A percentile compares a stretch with the other conserved stretches of the same genome.
Conservation (phyloP, 2,329 filamentous ascomycete species). For the Fusarium dlaminii region DNA sequence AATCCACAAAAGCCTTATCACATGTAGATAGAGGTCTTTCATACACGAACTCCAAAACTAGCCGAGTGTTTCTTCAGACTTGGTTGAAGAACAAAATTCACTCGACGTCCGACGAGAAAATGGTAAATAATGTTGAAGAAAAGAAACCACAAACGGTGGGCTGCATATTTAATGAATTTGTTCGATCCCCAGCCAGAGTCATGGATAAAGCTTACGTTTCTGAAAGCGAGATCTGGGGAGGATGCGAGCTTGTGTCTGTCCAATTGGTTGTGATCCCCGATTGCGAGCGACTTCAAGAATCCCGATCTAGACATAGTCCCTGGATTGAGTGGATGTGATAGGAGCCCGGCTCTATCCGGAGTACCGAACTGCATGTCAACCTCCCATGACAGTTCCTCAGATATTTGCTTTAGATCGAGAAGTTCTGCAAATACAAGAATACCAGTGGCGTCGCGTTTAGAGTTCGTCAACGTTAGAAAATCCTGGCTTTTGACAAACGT, state of each 20-base stretch:
- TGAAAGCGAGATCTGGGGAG: conserved; percentile 39
- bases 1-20: conserved; percentile 18
- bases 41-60: neutral
- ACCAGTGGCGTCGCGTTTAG: neutral
- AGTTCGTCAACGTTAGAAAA: neutral
- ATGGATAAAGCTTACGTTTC: conserved; percentile 40
- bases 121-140: neutral
- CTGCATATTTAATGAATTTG: conserved; percentile 28
- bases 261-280: conserved; percentile 39
- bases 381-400: neutral
- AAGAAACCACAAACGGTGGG: conserved; percentile 7
- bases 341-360: conserved; percentile 30
- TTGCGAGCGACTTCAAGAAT: conserved; percentile 37
- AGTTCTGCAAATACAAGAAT: neutral
- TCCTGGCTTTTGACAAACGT: neutral
- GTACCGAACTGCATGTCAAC: conserved; percentile 24
- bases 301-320: conserved; percentile 43
- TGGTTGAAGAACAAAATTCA: neutral
- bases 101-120: neutral
- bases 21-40: neutral
- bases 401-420: neutral
- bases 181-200: conserved; percentile 23
- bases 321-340: conserved; percentile 41
- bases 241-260: conserved; percentile 25
- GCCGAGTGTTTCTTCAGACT: neutral